phyloP scores from a whole-genome alignment of 2,329 filamentous ascomycete genomes.

The Colletotrichum sp. region DNA sequence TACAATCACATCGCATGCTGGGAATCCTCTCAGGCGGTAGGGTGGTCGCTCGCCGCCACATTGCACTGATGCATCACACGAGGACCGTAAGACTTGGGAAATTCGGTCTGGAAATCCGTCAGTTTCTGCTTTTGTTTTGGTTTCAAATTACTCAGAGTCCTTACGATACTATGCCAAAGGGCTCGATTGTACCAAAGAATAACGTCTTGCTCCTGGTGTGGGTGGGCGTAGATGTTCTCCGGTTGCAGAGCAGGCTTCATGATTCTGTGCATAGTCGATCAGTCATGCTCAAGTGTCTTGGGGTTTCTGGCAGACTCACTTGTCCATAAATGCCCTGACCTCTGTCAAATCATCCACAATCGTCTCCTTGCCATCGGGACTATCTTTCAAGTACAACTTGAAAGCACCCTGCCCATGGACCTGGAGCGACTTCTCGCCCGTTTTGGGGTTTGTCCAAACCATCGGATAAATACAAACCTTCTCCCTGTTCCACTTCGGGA shows the following conservation, averaged over 20 bases:
- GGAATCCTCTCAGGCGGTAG: background rate
- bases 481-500: background rate
- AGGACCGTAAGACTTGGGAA: background rate
- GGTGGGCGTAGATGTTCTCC: background rate
- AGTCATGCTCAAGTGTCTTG: fast-evolving
- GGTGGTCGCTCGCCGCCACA: background rate
- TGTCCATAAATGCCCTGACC: background rate
- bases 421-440: background rate
- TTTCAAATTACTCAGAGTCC: fast-evolving
- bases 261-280: background rate
- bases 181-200: background rate
- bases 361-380: background rate
- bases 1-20: background rate
- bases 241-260: background rate
- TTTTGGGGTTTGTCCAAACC: background rate
- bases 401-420: background rate
- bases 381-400: background rate
- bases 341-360: background rate
- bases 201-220: background rate
- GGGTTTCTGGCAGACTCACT: background rate
- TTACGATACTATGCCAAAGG: background rate
- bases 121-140: background rate
- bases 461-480: background rate
- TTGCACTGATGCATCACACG: background rate
- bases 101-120: background rate